Evolutionary conservation across 768 basidiomycete genomes (phyloP), one percentile per base, ranked within the genome.

Genomic region (Tricholoma sp.): DNA sequence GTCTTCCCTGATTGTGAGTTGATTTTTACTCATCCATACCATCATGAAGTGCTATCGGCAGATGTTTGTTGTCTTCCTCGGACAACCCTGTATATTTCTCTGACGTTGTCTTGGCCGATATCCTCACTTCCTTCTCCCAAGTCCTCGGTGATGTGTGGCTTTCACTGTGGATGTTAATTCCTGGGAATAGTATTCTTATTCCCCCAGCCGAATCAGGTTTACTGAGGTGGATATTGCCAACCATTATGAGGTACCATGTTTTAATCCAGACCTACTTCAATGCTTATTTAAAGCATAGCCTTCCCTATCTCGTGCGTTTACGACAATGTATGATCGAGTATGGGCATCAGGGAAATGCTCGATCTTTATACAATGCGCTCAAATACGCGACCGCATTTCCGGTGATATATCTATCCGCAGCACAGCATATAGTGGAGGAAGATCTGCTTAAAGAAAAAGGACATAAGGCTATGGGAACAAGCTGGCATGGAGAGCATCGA

Each of bases 351-450:
- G 71, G 76, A 18, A 89, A 88, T 63, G 77, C 80, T 21, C 84
- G 90, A 34, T 88, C 93, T 1, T 75, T 98, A 19, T 84, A 82
- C 72, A 99, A 98, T 69, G 96, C 95, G 0, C 67, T 95, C 58
- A 99, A 99, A 79, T 99, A 99, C 68, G 93, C 94, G 1, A 88
- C 94, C 14, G 87, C 97, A 0, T 97, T 99, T 70, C 97, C 97
- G 14, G 94, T 98, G 45, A 98, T 99, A 59, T 87, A 88, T 65
- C 79, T 99, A 31, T 95, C 94, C 59, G 95, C 96, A 18, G 88
- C 91, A 16, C 96, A 98, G 69, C 81, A 88, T 56, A 74, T 84
- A 34, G 84, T 89, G 14, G 75, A 83, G 21, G 72, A 76, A n/a
- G 86, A 90, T 49, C 67, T 86, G 5, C 73, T 78, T 24, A 73